Conservation (phyloP, 1,139 yeast species). For the Saccharomycopsis crataegensis region DNA sequence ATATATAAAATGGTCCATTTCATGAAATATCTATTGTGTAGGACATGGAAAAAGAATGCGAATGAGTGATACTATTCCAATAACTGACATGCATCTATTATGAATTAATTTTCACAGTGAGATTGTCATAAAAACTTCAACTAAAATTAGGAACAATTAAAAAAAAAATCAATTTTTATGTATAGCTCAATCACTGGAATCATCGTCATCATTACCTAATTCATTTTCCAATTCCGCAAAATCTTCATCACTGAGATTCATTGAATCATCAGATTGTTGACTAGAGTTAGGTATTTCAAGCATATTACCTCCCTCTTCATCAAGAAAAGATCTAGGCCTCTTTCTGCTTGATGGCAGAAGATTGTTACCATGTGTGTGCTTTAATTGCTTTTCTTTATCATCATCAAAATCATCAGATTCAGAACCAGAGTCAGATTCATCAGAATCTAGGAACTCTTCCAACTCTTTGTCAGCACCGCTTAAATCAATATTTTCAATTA, state of each 20-base stretch:
- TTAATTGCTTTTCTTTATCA: slow-evolving; percentile 19
- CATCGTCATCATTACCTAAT: slow-evolving; percentile 10
- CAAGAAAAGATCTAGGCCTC: not conserved
- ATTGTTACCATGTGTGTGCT: slow-evolving; percentile 21
- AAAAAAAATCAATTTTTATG: too few species aligned
- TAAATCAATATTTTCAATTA: slow-evolving; percentile 22
- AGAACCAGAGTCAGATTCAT: slow-evolving; percentile 21
- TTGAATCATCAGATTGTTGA: slow-evolving; percentile 16
- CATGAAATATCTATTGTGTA: too few species aligned
- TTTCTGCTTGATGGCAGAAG: slow-evolving; percentile 18
- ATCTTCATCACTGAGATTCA: slow-evolving; percentile 7
- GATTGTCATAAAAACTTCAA: too few species aligned
- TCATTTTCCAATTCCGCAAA: slow-evolving; percentile 11
- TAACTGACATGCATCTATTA: too few species aligned
- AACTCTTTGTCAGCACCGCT: slow-evolving; percentile 24
- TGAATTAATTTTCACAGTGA: too few species aligned
- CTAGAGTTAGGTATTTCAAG: slow-evolving; percentile 23
- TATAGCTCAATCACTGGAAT: not conserved
- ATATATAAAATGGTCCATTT: too few species aligned
- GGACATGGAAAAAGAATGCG: too few species aligned
- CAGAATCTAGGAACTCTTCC: slow-evolving; percentile 21
- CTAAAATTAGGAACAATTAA: too few species aligned
- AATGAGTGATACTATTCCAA: too few species aligned
- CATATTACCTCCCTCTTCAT: slow-evolving; percentile 27
- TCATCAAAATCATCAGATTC: slow-evolving; percentile 23